These are phyloP conservation scores for Dianthus caryophyllus DNA, from an alignment of 148 eudicot species.

Conservation along the genomic window DNA sequence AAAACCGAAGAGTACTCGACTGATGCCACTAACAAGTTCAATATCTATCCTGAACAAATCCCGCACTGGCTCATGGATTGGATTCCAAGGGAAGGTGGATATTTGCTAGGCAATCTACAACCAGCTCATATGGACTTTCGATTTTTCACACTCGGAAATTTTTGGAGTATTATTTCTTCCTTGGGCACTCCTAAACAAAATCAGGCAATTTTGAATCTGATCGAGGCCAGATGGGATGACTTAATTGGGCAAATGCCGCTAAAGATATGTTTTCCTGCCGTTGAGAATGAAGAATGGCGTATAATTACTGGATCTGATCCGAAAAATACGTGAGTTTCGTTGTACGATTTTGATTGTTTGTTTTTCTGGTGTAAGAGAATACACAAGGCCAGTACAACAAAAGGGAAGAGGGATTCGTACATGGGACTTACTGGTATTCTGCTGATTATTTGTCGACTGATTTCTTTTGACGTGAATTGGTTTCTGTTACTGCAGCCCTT, in stretches of 20 bases:
- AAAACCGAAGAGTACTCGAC: conserved; percentile 93
- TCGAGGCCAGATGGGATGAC: conserved; percentile 90
- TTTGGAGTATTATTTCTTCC: conserved; percentile 81
- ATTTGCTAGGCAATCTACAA: conserved; percentile 86
- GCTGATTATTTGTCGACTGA: no score
- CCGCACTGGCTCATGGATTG: conserved; percentile 92
- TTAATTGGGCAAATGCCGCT: conserved; percentile 77
- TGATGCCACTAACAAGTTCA: conserved; percentile 85
- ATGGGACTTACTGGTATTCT: not conserved
- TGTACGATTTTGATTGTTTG: not conserved
- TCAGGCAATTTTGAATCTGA: conserved; percentile 60
- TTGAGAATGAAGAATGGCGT: conserved; percentile 84
- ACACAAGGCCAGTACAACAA: no score
- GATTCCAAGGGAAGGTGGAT: conserved; percentile 87
- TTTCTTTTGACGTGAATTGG: not conserved
- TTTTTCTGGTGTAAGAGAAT: no score
- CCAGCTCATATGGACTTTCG: conserved; percentile 99
- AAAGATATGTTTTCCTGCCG: conserved; percentile 83
- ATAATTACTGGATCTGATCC: conserved; percentile 94
- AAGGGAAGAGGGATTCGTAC: not conserved
- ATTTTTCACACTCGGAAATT: conserved; percentile 83
- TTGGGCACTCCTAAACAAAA: conserved; percentile 89
- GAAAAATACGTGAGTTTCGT: conserved; percentile 73
- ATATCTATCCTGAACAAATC: conserved; percentile 91
- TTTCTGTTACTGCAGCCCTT: conserved; percentile 47